phyloP scores from a whole-genome alignment of 768 basidiomycete species.

The Podaxis mareebaensis region DNA sequence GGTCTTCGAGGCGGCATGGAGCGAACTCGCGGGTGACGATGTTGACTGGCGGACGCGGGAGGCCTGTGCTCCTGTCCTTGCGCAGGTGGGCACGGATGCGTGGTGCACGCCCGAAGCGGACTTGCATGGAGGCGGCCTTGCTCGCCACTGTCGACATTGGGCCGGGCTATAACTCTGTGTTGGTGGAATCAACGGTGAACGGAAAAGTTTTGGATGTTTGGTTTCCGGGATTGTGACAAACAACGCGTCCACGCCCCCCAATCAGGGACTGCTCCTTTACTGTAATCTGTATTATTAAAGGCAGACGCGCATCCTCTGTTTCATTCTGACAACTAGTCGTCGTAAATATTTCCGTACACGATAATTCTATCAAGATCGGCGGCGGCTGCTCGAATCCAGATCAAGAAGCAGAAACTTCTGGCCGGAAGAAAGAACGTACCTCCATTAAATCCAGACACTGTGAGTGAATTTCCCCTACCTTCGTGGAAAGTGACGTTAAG shows the following conservation, averaged over 20 bases:
- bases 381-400: not conserved
- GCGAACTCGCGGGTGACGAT: conserved; percentile 70
- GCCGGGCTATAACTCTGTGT: not conserved
- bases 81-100: conserved; percentile 43
- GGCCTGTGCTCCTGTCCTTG: conserved; percentile 48
- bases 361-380: conserved; percentile 10
- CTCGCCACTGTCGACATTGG: conserved; percentile 11
- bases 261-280: no score
- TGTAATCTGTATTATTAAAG: no score
- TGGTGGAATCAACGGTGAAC: not conserved
- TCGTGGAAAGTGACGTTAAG: conserved; percentile 25
- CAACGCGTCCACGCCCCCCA: not conserved
- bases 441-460: conserved; percentile 10
- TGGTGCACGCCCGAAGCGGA: conserved; percentile 56
- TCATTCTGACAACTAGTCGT: not conserved
- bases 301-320: not conserved
- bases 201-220: conserved; percentile 13
- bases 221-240: conserved; percentile 1
- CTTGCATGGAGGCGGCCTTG: not conserved
- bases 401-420: not conserved
- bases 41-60: conserved; percentile 73
- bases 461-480: not conserved
- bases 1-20: conserved; percentile 72
- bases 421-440: not conserved
- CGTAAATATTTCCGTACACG: conserved; percentile 11